Evolutionary conservation across 2,329 filamentous ascomycete species (phyloP).

Genomic region (Dactylellina parvicollis): DNA sequence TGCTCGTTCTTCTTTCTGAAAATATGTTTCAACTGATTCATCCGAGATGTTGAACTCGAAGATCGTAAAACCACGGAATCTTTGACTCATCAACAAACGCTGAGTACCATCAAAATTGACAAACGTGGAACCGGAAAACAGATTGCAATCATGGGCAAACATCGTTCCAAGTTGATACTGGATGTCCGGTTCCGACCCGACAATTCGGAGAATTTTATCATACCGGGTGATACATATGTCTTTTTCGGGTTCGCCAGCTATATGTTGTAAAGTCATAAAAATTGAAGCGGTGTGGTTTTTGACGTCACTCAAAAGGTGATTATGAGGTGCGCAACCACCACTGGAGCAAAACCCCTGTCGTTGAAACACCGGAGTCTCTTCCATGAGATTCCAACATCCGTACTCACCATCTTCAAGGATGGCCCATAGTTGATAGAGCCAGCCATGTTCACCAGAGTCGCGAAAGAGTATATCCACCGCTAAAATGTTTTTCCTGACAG

Average conservation of each 20-base stretch:
- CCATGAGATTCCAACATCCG: conserved; percentile 33
- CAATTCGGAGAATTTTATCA: conserved; percentile 7
- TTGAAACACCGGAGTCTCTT: conserved; percentile 18
- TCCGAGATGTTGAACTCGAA: conserved; percentile 43
- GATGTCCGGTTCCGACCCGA: not conserved
- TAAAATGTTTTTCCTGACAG: conserved; percentile 21
- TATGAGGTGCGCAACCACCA: not conserved
- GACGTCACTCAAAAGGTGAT: not conserved
- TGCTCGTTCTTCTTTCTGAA: not conserved
- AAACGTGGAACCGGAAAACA: conserved; percentile 20
- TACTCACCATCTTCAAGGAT: conserved; percentile 28
- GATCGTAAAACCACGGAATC: conserved; percentile 29
- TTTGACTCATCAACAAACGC: conserved; percentile 34
- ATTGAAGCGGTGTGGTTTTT: conserved; percentile 31
- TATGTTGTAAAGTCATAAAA: not conserved
- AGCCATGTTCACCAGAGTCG: not conserved
- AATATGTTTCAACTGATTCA: conserved; percentile 5
- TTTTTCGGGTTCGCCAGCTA: not conserved
- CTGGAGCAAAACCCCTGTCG: conserved; percentile 20
- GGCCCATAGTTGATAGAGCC: conserved; percentile 28
- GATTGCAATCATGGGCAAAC: conserved; percentile 20
- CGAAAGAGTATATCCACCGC: not conserved
- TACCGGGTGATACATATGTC: conserved; percentile 22
- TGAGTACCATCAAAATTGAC: conserved; percentile 10
- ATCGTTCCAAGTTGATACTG: conserved; percentile 24